A percentile compares a stretch with the other conserved stretches of the same genome.
These are phyloP conservation scores for Alternaria hordeiaustralica DNA, from an alignment of 2,329 filamentous ascomycete genomes.

Conservation along the genomic window DNA sequence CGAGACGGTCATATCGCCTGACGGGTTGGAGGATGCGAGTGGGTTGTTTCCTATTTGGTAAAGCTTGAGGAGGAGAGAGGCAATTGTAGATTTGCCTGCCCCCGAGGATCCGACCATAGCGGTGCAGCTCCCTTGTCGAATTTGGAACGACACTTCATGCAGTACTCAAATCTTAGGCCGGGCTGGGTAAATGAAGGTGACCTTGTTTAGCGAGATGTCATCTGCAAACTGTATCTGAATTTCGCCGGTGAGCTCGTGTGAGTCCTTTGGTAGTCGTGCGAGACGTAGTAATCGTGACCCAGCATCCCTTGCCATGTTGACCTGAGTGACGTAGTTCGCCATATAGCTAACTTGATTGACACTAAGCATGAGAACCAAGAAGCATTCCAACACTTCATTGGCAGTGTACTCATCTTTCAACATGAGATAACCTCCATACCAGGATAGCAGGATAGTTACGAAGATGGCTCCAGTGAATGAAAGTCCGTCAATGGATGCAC, in stretches of 20 bases:
- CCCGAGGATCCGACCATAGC: constrained; percentile 86
- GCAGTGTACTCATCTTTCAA: constrained; percentile 58
- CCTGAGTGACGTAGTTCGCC: constrained; percentile 78
- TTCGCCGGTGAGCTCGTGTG: constrained; percentile 65
- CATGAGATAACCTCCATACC: constrained; percentile 75
- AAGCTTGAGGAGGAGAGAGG: constrained; percentile 75
- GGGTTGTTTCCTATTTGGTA: constrained; percentile 56
- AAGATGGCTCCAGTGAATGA: constrained; percentile 75
- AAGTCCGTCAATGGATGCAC: constrained; percentile 77
- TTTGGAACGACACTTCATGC: constrained; percentile 67
- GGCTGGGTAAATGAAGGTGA: constrained; percentile 76
- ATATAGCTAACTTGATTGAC: constrained; percentile 75
- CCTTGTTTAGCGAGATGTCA: constrained; percentile 65
- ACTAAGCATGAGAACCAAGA: constrained; percentile 84
- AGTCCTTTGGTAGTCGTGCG: constrained; percentile 63
- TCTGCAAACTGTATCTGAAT: constrained; percentile 53
- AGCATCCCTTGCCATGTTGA: constrained; percentile 74
- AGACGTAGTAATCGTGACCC: constrained; percentile 76
- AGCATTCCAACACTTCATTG: constrained; percentile 71
- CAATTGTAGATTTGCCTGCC: constrained; percentile 88
- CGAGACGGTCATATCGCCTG: constrained; percentile 62
- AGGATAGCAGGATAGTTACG: constrained; percentile 81
- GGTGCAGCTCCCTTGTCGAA: constrained; percentile 69
- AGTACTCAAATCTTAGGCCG: constrained; percentile 63
- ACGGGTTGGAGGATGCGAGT: neutral